A percentile compares a stretch with the other conserved stretches of the same genome.
Conservation (phyloP, 306 rosid species). For the Cyclanthera cordifolia region DNA sequence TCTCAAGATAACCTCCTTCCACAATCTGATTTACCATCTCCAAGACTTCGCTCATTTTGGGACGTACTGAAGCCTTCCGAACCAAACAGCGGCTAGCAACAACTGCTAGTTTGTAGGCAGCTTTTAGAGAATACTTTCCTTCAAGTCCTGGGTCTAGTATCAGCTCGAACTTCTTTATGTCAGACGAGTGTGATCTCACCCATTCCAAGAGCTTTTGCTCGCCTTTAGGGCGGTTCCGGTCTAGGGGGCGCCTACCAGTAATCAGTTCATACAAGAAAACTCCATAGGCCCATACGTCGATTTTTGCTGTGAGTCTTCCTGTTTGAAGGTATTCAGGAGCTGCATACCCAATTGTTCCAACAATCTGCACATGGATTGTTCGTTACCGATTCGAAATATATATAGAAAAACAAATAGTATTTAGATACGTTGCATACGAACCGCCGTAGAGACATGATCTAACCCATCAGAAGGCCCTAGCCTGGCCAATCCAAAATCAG, state of each 20-base stretch:
- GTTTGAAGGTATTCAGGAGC: conserved; percentile 61
- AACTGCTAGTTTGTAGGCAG: conserved; percentile 38
- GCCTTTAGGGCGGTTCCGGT: conserved; percentile 38
- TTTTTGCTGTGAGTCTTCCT: conserved; percentile 43
- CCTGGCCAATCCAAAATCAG: conserved; percentile 49
- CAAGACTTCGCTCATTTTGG: conserved; percentile 48
- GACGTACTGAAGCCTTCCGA: conserved; percentile 29
- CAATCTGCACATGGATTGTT: conserved; percentile 24
- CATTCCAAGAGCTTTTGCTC: conserved; percentile 50
- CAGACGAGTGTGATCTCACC: conserved; percentile 39
- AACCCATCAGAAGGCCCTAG: conserved; percentile 48
- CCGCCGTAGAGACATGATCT: conserved; percentile 45
- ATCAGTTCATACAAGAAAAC: conserved; percentile 48
- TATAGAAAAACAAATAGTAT: neutral
- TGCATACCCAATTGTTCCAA: conserved; percentile 54
- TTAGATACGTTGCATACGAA: conserved; percentile 14
- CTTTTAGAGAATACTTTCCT: conserved; percentile 35
- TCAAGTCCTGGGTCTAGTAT: conserved; percentile 46
- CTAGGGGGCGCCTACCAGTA: conserved; percentile 53
- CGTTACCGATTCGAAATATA: neutral
- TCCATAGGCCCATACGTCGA: conserved; percentile 52
- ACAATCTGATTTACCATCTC: conserved; percentile 28
- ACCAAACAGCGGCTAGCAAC: conserved; percentile 44
- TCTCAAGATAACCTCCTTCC: conserved; percentile 23
- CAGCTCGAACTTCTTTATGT: conserved; percentile 27